These are phyloP conservation scores for Lentinus brumalis DNA, from an alignment of 768 basidiomycete species.

Conservation along the genomic window DNA sequence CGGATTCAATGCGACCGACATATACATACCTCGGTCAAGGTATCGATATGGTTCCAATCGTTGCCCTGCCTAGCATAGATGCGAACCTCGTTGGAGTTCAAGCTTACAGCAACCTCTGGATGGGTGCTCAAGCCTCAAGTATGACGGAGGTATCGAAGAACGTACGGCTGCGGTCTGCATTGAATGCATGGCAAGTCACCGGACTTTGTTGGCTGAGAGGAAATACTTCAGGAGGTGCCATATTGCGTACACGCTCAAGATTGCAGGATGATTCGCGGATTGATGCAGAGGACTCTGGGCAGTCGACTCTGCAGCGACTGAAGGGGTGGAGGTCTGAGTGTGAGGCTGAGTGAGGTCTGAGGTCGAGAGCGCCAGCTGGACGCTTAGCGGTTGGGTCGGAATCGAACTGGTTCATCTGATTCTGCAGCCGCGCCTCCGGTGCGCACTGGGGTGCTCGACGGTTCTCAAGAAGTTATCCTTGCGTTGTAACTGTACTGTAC, in stretches of 20 bases:
- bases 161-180: constrained; percentile 83
- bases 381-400: background rate
- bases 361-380: background rate
- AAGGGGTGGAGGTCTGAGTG: background rate
- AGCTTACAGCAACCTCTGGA: constrained; percentile 88
- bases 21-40: constrained; percentile 75
- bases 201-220: constrained; percentile 81
- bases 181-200: constrained; percentile 90
- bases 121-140: background rate
- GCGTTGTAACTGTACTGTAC: too few species aligned
- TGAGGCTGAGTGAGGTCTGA: background rate
- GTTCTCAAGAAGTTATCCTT: too few species aligned
- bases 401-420: background rate
- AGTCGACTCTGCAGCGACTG: constrained; percentile 70
- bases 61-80: constrained; percentile 69
- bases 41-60: constrained; percentile 73
- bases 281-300: constrained; percentile 67
- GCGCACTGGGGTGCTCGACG: too few species aligned
- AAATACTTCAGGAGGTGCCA: constrained; percentile 78
- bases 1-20: background rate
- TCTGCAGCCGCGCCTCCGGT: too few species aligned
- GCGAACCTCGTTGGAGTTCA: constrained; percentile 88
- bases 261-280: background rate
- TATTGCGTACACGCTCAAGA: constrained; percentile 24
- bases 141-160: constrained; percentile 18